Evolutionary conservation across 768 basidiomycete genomes (phyloP), one percentile per base, ranked within the genome.

Genomic region (Clitopilus passeckerianus): DNA sequence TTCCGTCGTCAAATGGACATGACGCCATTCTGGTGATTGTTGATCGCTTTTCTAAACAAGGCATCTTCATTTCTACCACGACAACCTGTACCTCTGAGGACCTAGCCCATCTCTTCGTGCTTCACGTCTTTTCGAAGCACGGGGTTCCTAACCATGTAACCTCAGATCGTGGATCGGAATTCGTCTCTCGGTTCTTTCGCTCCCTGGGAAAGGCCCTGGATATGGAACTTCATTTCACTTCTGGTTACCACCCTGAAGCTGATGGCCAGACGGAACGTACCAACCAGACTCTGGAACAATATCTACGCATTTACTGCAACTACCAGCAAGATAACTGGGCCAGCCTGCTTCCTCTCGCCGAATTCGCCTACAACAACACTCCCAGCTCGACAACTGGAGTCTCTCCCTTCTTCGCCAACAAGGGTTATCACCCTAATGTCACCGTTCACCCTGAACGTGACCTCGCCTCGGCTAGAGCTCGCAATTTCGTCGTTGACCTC

Each of bases 331-430:
- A 68, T 57, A 65, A 74, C 50, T 74, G 72, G 71, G 58, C 65
- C 0, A 22, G 61, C 1, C 62, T 64, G 2, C 60, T 73, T 1
- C 64, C 68, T n/a, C 60, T 67, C 16, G 67, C 68, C 0, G 69
- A 74, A 50, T 74, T 73, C 57, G 62, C 70, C 4, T 72, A 70
- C 64, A 74, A 74, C 58, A 71, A 71, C 44, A 34, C 70, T 10
- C 59, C 64, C 0, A 62, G 61, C 44, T 56, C 68, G 1, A 58
- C 71, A 16, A 74, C 72, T 27, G 65, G 69, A 3, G 53, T 71
- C 14, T 66, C 70, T 7, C 73, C 71, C 0, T 73, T 75, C 65
- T 72, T 66, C 34, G 62, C 68, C 1, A 73, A 74, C 58, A 67
- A 72, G 50, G 70, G 73, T 12, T 73, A 70, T 34, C 58, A 74